Conservation (phyloP, 257 asterid species). For the Nicotiana attenuata region DNA sequence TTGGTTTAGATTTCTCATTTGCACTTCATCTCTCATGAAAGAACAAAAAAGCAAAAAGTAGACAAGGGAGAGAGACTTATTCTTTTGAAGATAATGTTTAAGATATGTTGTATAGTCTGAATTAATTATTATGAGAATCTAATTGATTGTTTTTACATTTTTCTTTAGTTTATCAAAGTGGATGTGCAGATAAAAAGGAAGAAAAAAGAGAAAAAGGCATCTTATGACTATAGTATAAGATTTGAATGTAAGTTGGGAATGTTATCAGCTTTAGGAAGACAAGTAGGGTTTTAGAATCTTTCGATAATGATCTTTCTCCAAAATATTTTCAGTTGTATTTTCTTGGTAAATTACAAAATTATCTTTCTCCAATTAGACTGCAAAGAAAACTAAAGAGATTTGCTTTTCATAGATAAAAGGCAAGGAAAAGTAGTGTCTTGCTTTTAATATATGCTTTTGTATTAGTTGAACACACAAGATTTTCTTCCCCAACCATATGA, state of each 20-base stretch:
- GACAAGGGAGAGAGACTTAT: neutral
- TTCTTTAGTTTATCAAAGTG: neutral
- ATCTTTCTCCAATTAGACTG: neutral
- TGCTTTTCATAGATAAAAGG: neutral
- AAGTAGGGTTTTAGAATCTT: constrained; percentile 11
- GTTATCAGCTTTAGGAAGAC: constrained; percentile 1
- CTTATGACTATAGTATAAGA: neutral
- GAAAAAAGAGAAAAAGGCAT: neutral
- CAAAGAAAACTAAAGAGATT: neutral
- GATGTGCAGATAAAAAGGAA: neutral
- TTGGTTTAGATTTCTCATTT: neutral
- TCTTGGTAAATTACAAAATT: neutral
- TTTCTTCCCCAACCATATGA: neutral
- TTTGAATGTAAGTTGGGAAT: neutral
- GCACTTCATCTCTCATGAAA: neutral
- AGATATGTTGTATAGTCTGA: neutral
- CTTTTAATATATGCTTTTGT: neutral
- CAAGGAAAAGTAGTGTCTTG: neutral
- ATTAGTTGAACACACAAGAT: neutral
- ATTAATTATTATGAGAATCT: neutral
- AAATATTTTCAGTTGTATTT: neutral
- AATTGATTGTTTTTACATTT: neutral
- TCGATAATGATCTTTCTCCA: neutral
- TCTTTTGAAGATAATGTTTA: constrained; percentile 9
- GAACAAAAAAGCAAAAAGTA: neutral